Base-by-base conservation (phyloP, 495 filamentous ascomycete species). In the Penicillium chermesinum region DNA sequence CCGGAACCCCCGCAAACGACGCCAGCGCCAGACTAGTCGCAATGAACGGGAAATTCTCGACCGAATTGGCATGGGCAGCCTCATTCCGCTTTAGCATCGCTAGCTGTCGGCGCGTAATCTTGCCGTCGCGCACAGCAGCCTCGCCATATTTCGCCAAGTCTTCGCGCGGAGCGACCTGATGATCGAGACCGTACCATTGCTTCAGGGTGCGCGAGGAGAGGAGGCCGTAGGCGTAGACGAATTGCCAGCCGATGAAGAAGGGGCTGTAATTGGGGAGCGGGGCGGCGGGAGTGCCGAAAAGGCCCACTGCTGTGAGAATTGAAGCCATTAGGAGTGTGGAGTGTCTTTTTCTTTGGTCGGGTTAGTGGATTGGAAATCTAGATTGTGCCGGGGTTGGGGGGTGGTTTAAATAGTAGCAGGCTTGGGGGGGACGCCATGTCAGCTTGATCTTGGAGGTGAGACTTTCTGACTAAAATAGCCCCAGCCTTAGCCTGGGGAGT, bases 181-280 rank as follows among this genome's bases (percentile, higher is more conserved):
- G 70, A 57, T 80, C 76, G 52, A 79, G 44, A 15, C 70, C 68
- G 58, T 72, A 71, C 45, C 40, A 63, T 48, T 74, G 66, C 48
- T 78, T 80, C 1, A 72, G 58, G 5, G 55, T 66, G 20, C 75
- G 69, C 2, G 72, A 64, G 38, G 73, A 68, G n/a, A 77, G 66
- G 12, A 74, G 6, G 14, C 64, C 62, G 59, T 80, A 77, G 6
- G 75, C 74, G 47, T 63, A 73, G 47, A 75, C 0, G 57, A 73
- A 80, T 48, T 80, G 61, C 49, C 67, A 71, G 44, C 63, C 62
- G 7, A 79, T 53, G 50, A 71, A 70, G 9, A 43, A 25, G 8
- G 71, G 62, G n/a, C 64, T 66, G 44, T 65, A 61, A 53, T 73
- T 71, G 46, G 42, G 33, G 34, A 12, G 17, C 43, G 43, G 19